Base-by-base conservation (phyloP, 768 basidiomycete species). In the Lactarius indigo region DNA sequence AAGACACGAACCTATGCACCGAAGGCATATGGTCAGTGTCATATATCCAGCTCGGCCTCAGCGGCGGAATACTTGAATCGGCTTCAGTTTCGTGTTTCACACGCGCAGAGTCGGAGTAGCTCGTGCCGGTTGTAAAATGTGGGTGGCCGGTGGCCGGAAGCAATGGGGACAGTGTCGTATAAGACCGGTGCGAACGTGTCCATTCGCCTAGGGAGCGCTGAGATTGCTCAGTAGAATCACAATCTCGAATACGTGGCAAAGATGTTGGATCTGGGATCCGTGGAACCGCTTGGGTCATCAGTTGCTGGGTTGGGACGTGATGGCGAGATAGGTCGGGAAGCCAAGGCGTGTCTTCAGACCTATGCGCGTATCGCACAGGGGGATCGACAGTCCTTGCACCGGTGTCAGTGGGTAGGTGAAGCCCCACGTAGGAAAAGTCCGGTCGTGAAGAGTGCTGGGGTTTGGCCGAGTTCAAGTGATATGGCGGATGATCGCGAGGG, bases 71-170 rank as follows among this genome's bases (percentile, higher is more conserved):
- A 37, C 28, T 30, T 54, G 58, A 13, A 47, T 67, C 62, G 17
- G 31, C 17, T 59, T 64, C 66, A 12, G 58, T 57, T 33, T 67
- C 66, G 20, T 56, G 57, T 52, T 67, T 67, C 47, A 67, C 62
- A n/a, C 54, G 52, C 1, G 62, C 1, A 2, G 47, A 56, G 3
- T 64, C 57, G 26, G 52, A 28, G 23, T 42, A 59, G n/a, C 59
- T 20, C 31, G 41, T 23, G 31, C 39, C 52, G 12, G 13, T 17
- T 23, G 41, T 7, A 0, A 52, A 18, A 2, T 63, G 35, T 23
- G 33, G 33, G 10, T 59, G 50, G 30, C 66, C 58, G 10, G 30
- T 15, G 17, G 17, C 47, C 28, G 62, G 50, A 59, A 31, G 58
- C n/a, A 59, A n/a, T 12, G 37, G 35, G 17, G 61, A 63, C 18